phyloP scores from a whole-genome alignment of 2,329 filamentous ascomycete genomes.

The Aspergillus sclerotialis region DNA sequence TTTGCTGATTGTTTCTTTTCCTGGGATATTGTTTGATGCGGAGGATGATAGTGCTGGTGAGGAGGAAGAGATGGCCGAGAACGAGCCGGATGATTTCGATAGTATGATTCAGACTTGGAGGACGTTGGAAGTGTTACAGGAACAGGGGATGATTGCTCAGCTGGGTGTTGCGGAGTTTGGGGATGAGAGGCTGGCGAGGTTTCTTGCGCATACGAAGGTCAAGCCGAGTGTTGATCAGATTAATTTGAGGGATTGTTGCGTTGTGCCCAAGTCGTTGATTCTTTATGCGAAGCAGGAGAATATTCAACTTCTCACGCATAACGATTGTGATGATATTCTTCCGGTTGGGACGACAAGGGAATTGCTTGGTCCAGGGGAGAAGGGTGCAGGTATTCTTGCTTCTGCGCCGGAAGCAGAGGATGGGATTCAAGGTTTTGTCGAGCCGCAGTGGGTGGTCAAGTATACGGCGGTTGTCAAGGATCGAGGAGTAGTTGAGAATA shows the following conservation, averaged over 20 bases:
- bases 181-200: constrained; percentile 69
- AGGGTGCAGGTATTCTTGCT: constrained; percentile 70
- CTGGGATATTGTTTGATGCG: constrained; percentile 86
- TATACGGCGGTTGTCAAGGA: constrained; percentile 95
- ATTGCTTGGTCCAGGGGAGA: constrained; percentile 64
- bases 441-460: constrained; percentile 91
- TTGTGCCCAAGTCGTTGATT: constrained; percentile 81
- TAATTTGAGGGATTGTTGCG: constrained; percentile 92
- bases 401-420: constrained; percentile 45
- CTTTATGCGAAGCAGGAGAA: constrained; percentile 73
- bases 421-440: constrained; percentile 66
- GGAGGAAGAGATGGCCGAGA: constrained; percentile 50
- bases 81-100: constrained; percentile 48
- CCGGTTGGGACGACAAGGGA: constrained; percentile 79
- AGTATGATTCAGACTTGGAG: constrained; percentile 61
- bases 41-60: constrained; percentile 71
- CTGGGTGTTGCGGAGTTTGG: constrained; percentile 91
- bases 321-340: constrained; percentile 87
- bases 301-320: constrained; percentile 87
- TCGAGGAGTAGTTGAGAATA: constrained; percentile 93
- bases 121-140: constrained; percentile 65
- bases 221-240: constrained; percentile 87
- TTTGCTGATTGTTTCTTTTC: constrained; percentile 86
- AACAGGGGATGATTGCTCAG: constrained; percentile 62
- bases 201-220: constrained; percentile 64